Evolutionary conservation across 306 rosid genomes (phyloP).

Genomic region (Casuarina glauca): DNA sequence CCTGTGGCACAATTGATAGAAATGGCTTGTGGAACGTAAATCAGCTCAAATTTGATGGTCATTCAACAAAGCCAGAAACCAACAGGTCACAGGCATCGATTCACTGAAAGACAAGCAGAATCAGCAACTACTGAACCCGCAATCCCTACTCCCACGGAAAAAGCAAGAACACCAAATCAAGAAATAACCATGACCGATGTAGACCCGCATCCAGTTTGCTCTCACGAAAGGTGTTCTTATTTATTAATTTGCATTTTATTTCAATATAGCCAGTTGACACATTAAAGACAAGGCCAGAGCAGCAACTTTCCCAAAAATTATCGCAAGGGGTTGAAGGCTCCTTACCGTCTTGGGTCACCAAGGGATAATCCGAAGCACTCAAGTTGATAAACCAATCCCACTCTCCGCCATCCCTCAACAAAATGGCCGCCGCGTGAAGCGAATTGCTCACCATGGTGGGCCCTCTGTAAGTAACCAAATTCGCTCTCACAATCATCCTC

Average conservation of each 20-base stretch:
- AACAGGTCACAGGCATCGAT: background rate
- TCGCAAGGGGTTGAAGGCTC: background rate
- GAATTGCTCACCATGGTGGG: conserved; percentile 78
- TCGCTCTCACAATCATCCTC: conserved; percentile 55
- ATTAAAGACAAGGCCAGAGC: conserved; percentile 7
- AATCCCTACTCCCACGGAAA: background rate
- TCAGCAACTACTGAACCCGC: background rate
- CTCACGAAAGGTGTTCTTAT: too few relatives aligned
- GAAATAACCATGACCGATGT: background rate
- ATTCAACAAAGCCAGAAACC: conserved; percentile 15
- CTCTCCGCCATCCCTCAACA: conserved; percentile 61
- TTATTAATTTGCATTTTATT: too few relatives aligned
- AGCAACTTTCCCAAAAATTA: background rate
- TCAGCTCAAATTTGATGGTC: background rate
- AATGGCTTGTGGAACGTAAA: background rate
- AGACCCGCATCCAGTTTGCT: background rate
- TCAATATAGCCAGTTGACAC: background rate
- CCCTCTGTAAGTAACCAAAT: conserved; percentile 72
- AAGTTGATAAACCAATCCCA: conserved; percentile 87
- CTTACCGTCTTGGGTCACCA: conserved; percentile 79
- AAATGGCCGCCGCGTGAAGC: conserved; percentile 72
- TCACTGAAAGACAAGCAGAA: background rate
- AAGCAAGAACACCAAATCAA: background rate
- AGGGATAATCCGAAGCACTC: conserved; percentile 76
- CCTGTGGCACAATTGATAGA: background rate